Evolutionary conservation across 225 moss, liverwort and hornwort species (phyloP), one percentile per base, ranked within the genome.

Genomic region (Climacium dendroides): DNA sequence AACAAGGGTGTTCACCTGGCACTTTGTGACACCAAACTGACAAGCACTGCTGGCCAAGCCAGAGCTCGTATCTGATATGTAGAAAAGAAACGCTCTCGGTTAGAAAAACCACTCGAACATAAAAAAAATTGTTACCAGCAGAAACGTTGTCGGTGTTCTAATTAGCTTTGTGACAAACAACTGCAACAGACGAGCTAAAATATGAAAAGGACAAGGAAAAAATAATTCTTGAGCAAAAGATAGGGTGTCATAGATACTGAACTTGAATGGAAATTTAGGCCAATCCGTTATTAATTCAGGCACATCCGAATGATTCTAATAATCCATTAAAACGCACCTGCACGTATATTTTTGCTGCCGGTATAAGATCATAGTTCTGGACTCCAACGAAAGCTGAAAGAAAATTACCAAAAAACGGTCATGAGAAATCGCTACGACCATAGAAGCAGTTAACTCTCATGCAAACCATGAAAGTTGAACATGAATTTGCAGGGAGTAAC

Each of bases 1-100:
- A 75, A 81, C 55, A 80, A 57, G 35, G 54, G 32, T 69, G 29
- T 63, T 85, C 88, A 96, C 96, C 94, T 94, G 63, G 97, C 97
- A 94, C 97, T 96, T 80, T 96, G 96, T 71, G 96, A 93, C 74
- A 97, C 96, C 93, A 97, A 89, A 78, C 95, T 94, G 83, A 94
- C 90, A 13, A 97, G 95, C 74, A 96, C 93, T 91, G 95, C 92
- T 84, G 95, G 97, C 97, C 97, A 96, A n/a, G 96, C 97, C 87
- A 95, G 87, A 81, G 94, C 97, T 89, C 95, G 92, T 83, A 97
- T 95, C 95, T 96, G 89, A 71, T 50, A 57, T 71, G 43, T 73
- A 58, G 48, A 72, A 89, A 82, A 53, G 63, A 87, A 74, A 58
- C 17, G 29, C 53, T 41, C 45, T 85, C 4, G 57, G 82, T 85